Evolutionary conservation across 805 yeast species (phyloP), one percentile per base, ranked within the genome.

Genomic region (Ogataea zsoltii): DNA sequence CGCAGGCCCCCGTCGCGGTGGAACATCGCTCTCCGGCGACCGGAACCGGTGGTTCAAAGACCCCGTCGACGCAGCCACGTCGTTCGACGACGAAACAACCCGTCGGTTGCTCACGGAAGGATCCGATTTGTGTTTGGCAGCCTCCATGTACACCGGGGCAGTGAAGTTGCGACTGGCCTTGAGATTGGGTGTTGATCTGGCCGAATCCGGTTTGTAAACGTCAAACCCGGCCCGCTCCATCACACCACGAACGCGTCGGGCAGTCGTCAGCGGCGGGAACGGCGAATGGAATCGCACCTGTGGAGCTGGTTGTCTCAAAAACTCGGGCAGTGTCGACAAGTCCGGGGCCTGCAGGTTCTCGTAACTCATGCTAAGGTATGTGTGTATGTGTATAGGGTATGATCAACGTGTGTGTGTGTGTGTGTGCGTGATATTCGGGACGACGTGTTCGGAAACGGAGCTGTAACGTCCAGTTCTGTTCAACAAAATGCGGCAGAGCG

Each of bases 181-280:
- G 35, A 48, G n/a, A 18, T 38, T 44, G 7, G 53, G 55, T 2
- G 54, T 49, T 12, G 52, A 48, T 19, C 35, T 42, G 35, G 45
- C 45, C 15, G 42, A 42, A 10, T 51, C 57, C 2, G 68, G 68
- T 41, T 60, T 72, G 48, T 70, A 71, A 10, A 77, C 78, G 18
- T 86, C 94, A 56, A 87, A 87, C 0, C 96, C 96, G 0, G 94
- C 94, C 53, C 94, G 67, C 60, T 87, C 94, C 63, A 85, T 80
- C 2, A 85, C 94, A 2, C 90, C 83, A 54, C 74, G 74, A 55
- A 82, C 83, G 23, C 80, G 67, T 38, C 75, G 80, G 30, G 77
- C 76, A 0, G 85, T 79, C 44, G 80, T 81, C 49, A 87, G 65
- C 0, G 88, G 85, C 2, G 95, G 95, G 54, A 86, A 87, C 3